Evolutionary conservation across 2,329 filamentous ascomycete species (phyloP), one percentile per base, ranked within the genome.

Genomic region (Xylaria sp.): DNA sequence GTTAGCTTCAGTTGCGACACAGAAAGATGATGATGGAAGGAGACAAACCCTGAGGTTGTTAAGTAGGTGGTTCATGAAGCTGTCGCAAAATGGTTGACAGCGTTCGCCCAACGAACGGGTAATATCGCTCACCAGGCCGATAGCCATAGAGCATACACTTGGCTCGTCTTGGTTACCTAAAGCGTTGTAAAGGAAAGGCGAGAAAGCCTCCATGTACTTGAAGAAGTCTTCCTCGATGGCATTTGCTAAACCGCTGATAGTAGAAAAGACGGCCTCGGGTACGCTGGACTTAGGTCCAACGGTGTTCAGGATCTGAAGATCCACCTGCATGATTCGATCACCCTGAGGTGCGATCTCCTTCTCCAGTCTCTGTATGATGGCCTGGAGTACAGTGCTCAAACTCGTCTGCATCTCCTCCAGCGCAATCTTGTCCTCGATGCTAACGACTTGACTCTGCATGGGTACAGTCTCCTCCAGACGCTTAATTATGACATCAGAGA

Each of bases 371-470:
- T 91, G 88, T 63, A 97, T 88, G 71, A 97, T 96, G 53, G 91
- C 88, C 76, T 97, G 87, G 54, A 97, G 81, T 47, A 97, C 94
- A 57, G 91, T 95, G 74, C 88, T 89, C 70, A 99, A 82, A 74
- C 92, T 97, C 55, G 92, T 97, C 79, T 97, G 94, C 84, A 99
- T 96, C 76, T 99, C 94, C 73, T 97, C 92, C 3, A 99, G 83
- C 4, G 90, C 95, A 66, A 97, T 91, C 75, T 88, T 93, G 76
- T 99, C 94, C 76, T 99, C 94, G 34, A 97, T 90, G 72, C 92
- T 97, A 67, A 97, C 92, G 60, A 97, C 91, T 78, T 99, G 94
- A 68, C 84, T 82, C 75, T 96, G 92, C 77, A 99, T 86, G 39
- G 88, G 87, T 57, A 97, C 81, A 0, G 94, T 97, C 74, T 91